Evolutionary conservation across 164 flowering plant genomes (phyloP).

Genomic region (Cinnamomum chago): DNA sequence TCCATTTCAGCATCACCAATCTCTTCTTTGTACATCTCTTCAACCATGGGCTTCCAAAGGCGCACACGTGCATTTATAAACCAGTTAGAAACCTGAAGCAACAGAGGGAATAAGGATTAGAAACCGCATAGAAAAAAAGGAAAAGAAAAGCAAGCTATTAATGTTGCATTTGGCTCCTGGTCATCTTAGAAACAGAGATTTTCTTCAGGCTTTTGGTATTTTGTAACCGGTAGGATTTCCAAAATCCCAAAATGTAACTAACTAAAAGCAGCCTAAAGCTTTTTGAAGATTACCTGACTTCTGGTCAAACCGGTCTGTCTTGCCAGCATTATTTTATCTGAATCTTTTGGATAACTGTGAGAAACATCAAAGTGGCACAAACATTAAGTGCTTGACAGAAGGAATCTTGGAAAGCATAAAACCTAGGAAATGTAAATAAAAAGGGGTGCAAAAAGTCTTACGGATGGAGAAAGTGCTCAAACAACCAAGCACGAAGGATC

Average conservation of each 20-base stretch:
- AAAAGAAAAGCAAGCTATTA: no score
- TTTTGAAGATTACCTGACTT: conserved; percentile 68
- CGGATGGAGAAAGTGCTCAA: conserved; percentile 97
- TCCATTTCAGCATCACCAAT: conserved; percentile 73
- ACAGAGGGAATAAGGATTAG: not conserved
- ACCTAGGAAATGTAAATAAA: not conserved
- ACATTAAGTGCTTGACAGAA: not conserved
- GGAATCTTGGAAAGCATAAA: not conserved
- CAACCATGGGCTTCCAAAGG: conserved; percentile 98
- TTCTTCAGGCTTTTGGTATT: not conserved
- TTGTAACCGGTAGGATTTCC: no score
- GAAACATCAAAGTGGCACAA: conserved; percentile 11
- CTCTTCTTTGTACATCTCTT: conserved; percentile 98
- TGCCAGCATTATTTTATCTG: conserved; percentile 90
- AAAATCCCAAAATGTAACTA: not conserved
- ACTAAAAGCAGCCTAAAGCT: not conserved
- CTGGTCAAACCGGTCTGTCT: conserved; percentile 90
- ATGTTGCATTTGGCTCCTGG: not conserved
- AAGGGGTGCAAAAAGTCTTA: conserved; percentile 21
- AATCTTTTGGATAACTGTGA: conserved; percentile 75
- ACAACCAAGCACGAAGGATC: conserved; percentile 91
- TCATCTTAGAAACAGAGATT: not conserved
- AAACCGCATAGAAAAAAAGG: not conserved
- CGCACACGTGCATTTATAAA: conserved; percentile 95
- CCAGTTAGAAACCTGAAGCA: conserved; percentile 90